Conservation (phyloP, 2,329 filamentous ascomycete species). For the Colletotrichum sp. region DNA sequence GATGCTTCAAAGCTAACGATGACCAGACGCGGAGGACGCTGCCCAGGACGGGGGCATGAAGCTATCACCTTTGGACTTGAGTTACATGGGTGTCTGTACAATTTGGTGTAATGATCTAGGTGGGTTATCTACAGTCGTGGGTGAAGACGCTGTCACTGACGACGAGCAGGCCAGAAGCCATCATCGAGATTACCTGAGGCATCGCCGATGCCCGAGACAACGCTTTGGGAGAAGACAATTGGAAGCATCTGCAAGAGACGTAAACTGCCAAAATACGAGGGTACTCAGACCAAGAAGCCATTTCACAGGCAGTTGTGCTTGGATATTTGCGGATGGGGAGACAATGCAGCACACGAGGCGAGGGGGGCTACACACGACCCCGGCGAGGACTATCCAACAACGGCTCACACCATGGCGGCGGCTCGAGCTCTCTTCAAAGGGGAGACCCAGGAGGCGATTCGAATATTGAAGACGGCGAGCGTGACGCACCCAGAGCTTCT, state of each 20-base stretch:
- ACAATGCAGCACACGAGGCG: constrained; percentile 39
- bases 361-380: constrained; percentile 37
- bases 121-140: constrained; percentile 32
- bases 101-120: constrained; percentile 77
- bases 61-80: constrained; percentile 70
- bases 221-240: constrained; percentile 67
- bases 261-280: constrained; percentile 67
- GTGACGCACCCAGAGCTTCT: constrained; percentile 67
- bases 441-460: constrained; percentile 70
- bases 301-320: constrained; percentile 78
- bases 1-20: constrained; percentile 22
- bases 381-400: constrained; percentile 55
- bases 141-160: constrained; percentile 16
- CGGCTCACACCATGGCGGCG: constrained; percentile 74
- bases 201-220: constrained; percentile 49
- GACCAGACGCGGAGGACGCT: constrained; percentile 64
- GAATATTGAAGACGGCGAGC: constrained; percentile 72
- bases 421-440: constrained; percentile 79
- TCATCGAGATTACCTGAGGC: constrained; percentile 52
- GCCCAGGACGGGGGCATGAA: constrained; percentile 75
- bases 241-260: constrained; percentile 68
- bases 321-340: constrained; percentile 77
- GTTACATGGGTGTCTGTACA: constrained; percentile 75
- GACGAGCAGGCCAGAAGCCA: constrained; percentile 50
- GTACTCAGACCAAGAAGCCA: constrained; percentile 66